phyloP scores from a whole-genome alignment of 2,329 filamentous ascomycete genomes.

The Purpureocillium lavendulum region DNA sequence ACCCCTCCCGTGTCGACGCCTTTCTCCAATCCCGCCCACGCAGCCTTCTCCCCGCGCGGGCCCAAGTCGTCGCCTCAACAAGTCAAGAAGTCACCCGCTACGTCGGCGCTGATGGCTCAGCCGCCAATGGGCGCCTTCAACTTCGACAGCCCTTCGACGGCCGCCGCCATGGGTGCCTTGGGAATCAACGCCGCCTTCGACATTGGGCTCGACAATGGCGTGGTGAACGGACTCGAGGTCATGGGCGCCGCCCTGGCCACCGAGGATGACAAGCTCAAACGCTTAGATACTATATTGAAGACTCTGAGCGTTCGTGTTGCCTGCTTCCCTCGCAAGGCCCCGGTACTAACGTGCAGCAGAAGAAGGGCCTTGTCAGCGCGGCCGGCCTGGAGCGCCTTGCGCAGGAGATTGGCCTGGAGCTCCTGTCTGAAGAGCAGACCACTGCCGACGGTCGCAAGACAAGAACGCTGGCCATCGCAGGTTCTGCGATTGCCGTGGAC shows the following conservation, averaged over 20 bases:
- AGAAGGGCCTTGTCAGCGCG: constrained; percentile 61
- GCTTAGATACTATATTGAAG: constrained; percentile 42
- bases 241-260: constrained; percentile 29
- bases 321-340: constrained; percentile 10
- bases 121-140: constrained; percentile 38
- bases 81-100: constrained; percentile 55
- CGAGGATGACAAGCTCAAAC: constrained; percentile 47
- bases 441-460: constrained; percentile 38
- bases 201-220: constrained; percentile 42
- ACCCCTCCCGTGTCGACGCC: constrained; percentile 61
- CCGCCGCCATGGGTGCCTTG: constrained; percentile 50
- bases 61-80: constrained; percentile 55
- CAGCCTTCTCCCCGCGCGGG: constrained; percentile 51
- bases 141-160: constrained; percentile 57
- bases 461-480: constrained; percentile 53
- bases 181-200: constrained; percentile 43
- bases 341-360: constrained; percentile 20
- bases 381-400: constrained; percentile 66
- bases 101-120: constrained; percentile 39
- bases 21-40: constrained; percentile 49
- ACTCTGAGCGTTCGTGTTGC: constrained; percentile 33
- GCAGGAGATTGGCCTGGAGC: constrained; percentile 57
- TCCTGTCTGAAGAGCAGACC: constrained; percentile 47
- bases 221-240: constrained; percentile 36
- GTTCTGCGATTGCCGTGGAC: constrained; percentile 51